Evolutionary conservation across 1,284 basidiomycete genomes (phyloP).

Genomic region (Tetrapyrgos nigripes): DNA sequence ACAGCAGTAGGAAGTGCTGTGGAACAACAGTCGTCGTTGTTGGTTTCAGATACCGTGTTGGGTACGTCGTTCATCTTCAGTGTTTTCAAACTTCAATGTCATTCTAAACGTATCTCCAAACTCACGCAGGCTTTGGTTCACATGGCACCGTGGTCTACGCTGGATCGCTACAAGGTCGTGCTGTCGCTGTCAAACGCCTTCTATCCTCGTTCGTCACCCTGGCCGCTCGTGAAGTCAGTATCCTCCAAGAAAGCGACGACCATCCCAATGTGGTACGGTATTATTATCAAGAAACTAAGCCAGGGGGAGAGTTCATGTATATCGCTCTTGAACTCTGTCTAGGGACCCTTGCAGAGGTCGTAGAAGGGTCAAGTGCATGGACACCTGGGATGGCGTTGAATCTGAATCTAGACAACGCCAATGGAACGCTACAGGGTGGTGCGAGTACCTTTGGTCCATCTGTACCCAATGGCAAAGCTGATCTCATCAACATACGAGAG

Average conservation of each 20-base stretch:
- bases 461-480: conserved; percentile 3
- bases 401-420: neutral
- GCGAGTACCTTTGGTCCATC: neutral
- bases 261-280: conserved; percentile 99
- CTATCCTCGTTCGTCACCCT: conserved; percentile 96
- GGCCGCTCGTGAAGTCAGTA: conserved; percentile 84
- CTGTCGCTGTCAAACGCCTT: conserved; percentile 96
- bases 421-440: neutral
- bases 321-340: conserved; percentile 98
- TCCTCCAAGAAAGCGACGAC: conserved; percentile 96
- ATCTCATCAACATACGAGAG: conserved; percentile 11
- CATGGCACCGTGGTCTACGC: conserved; percentile 96
- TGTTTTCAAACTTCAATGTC: neutral
- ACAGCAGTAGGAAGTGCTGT: conserved; percentile 1
- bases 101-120: conserved; percentile 2
- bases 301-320: conserved; percentile 87
- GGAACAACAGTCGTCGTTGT: conserved; percentile 43
- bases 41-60: conserved; percentile 81
- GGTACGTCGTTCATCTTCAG: conserved; percentile 55
- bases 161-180: conserved; percentile 93
- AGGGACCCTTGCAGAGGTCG: conserved; percentile 91
- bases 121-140: conserved; percentile 85
- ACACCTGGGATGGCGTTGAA: neutral
- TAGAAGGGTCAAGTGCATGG: conserved; percentile 56
- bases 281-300: conserved; percentile 93